Evolutionary conservation across 129 eudicot genomes (phyloP).

Genomic region (Artemisia argyi): DNA sequence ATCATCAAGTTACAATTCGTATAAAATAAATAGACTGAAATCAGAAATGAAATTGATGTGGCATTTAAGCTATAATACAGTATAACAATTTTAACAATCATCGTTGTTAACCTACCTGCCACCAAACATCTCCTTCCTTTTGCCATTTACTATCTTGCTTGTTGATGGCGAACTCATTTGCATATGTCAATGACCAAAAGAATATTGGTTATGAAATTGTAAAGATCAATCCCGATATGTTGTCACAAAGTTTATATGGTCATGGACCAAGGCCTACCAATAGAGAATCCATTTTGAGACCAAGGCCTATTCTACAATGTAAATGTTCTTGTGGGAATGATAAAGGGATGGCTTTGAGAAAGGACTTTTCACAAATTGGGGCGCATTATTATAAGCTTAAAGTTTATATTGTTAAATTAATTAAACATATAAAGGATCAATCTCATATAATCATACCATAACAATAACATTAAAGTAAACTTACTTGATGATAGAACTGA

Average conservation of each 20-base stretch:
- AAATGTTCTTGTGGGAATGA: no score
- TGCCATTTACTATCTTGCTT: conserved; percentile 83
- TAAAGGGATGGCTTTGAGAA: no score
- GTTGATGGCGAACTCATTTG: conserved; percentile 76
- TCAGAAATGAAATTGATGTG: not conserved
- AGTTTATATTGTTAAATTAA: no score
- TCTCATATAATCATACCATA: no score
- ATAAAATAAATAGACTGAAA: not conserved
- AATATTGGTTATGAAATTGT: not conserved
- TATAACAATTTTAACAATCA: not conserved
- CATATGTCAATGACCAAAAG: conserved; percentile 60
- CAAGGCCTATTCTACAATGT: no score
- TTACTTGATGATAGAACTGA: no score
- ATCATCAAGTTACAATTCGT: not conserved
- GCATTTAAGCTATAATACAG: not conserved
- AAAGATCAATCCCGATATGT: not conserved
- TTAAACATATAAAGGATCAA: no score
- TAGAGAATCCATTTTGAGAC: conserved; percentile 49
- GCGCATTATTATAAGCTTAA: no score
- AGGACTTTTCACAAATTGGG: no score
- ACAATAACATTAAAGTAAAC: no score
- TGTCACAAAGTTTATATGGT: not conserved
- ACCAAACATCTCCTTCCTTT: conserved; percentile 79
- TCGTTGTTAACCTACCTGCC: conserved; percentile 67
- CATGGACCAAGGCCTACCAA: conserved; percentile 45